A percentile compares a stretch with the other conserved stretches of the same genome.
These are phyloP conservation scores for Nannizzia gypsea DNA, from an alignment of 2,329 filamentous ascomycete species.

Conservation along the genomic window DNA sequence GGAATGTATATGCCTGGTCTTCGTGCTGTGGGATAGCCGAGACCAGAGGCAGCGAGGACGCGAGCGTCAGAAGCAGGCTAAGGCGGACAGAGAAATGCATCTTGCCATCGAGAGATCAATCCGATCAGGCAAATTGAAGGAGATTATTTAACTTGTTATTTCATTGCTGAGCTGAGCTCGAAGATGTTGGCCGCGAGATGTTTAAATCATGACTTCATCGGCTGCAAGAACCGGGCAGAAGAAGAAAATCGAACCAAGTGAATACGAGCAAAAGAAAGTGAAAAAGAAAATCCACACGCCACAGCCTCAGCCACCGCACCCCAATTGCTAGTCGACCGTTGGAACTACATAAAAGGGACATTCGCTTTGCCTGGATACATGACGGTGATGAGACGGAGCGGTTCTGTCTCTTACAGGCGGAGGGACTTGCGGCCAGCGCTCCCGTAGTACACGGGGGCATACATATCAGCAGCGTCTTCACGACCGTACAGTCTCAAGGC, in stretches of 20 bases:
- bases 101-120: background rate
- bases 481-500: slow-evolving; percentile 13
- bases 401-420: background rate
- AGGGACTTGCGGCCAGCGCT: no score
- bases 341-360: background rate
- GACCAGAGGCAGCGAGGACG: slow-evolving; percentile 5
- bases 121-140: background rate
- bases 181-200: background rate
- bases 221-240: background rate
- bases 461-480: background rate
- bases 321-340: no score
- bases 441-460: background rate
- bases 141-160: background rate
- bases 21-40: slow-evolving; percentile 8
- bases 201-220: background rate
- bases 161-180: background rate
- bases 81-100: background rate
- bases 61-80: background rate
- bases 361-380: background rate
- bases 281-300: background rate
- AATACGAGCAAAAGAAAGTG: background rate
- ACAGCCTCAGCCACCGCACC: background rate
- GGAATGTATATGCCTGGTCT: slow-evolving; percentile 7
- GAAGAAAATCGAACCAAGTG: background rate
- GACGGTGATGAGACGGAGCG: background rate